phyloP scores from a whole-genome alignment of 805 yeast species.

The Metschnikowia henanensis region DNA sequence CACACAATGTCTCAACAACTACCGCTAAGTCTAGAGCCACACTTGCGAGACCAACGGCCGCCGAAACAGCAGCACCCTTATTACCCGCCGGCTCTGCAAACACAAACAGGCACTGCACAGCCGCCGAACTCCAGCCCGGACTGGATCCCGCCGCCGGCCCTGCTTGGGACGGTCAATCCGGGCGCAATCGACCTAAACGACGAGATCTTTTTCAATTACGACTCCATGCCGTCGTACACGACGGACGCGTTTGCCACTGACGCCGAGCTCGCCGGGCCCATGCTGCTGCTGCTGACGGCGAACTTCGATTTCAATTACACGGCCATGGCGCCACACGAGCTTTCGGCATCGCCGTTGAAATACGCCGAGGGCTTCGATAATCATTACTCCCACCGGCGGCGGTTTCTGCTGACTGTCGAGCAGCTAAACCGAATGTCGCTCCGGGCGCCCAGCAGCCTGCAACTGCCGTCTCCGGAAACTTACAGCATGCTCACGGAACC shows the following conservation, averaged over 20 bases:
- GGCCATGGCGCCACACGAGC: background rate
- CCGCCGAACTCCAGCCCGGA: conserved; percentile 2
- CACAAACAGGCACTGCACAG: background rate
- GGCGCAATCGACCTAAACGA: conserved; percentile 26
- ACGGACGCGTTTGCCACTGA: conserved; percentile 5
- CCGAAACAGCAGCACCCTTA: background rate
- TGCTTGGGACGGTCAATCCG: conserved; percentile 14
- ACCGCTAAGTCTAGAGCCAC: conserved; percentile 10
- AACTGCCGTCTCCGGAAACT: conserved; percentile 20
- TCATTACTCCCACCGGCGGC: conserved; percentile 15
- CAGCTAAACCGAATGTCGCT: conserved; percentile 28
- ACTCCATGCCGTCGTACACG: conserved; percentile 6
- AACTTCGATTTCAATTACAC: conserved; percentile 4
- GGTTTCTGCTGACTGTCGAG: conserved; percentile 21
- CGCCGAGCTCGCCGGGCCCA: background rate
- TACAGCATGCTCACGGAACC: background rate
- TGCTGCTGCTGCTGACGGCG: conserved; percentile 14
- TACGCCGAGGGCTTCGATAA: conserved; percentile 1
- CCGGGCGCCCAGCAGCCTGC: conserved; percentile 13
- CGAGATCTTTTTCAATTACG: conserved; percentile 24
- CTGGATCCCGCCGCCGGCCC: conserved; percentile 20
- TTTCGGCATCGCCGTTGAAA: conserved; percentile 11
- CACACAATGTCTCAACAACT: conserved; percentile 6
- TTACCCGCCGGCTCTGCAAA: background rate
- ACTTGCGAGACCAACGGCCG: conserved; percentile 3